Evolutionary conservation across 2,329 filamentous ascomycete species (phyloP).

Genomic region (Akanthomyces muscarius): DNA sequence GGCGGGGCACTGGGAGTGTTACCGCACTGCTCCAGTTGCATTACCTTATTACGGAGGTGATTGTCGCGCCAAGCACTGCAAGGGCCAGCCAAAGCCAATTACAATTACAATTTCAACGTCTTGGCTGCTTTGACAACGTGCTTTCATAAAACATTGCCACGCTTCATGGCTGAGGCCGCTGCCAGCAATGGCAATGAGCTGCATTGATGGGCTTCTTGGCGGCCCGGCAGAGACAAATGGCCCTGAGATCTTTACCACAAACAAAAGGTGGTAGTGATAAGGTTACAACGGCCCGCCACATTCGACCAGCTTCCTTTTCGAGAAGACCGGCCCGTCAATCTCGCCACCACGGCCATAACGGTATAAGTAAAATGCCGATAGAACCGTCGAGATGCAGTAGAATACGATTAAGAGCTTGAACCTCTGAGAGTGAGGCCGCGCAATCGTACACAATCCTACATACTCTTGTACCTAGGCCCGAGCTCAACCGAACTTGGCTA

Average conservation of each 20-base stretch:
- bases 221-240: neutral
- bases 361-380: neutral
- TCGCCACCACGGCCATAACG: neutral
- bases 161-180: neutral
- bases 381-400: neutral
- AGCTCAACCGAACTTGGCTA: too few species aligned
- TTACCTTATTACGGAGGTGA: neutral
- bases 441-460: too few species aligned
- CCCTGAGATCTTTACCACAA: neutral
- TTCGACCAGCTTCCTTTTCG: neutral
- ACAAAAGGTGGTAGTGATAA: slow-evolving; percentile 5
- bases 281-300: slow-evolving; percentile 6
- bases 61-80: neutral
- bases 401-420: neutral
- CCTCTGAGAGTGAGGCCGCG: too few species aligned
- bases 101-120: neutral
- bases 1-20: neutral
- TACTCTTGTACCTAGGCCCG: too few species aligned
- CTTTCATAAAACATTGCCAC: neutral
- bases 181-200: neutral
- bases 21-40: neutral
- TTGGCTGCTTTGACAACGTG: neutral
- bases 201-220: neutral
- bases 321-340: neutral
- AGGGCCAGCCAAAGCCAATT: neutral